Evolutionary conservation across 768 basidiomycete species (phyloP), one percentile per base, ranked within the genome.

Genomic region (Suillus tomentosus): DNA sequence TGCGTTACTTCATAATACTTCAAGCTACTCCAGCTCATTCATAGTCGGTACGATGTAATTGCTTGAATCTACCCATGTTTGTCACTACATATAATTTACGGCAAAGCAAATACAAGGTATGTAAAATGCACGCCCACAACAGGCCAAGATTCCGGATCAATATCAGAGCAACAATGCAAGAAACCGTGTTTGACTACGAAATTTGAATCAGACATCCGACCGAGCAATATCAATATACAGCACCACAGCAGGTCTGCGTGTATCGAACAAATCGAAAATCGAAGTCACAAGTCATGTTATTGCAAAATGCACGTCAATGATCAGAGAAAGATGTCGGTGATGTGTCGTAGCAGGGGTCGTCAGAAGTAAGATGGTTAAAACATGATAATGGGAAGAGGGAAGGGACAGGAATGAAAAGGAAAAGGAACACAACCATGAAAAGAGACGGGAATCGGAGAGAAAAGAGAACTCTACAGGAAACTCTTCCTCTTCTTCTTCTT

Each of bases 401-500:
- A 43, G 13, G 19, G n/a, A 47, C n/a, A 47, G 47, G 14, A 40
- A 65, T 17, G 50, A 31, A 56, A 39, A 64, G 19, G 31, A 55
- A 8, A 42, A 51, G 51, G 27, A 61, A 55, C 22, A 64, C 31
- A 59, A 68, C 31, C n/a, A 24, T 14, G 64, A 65, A 63, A 60
- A 36, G 24, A 53, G 34, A 37, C 5, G 22, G 27, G 22, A 58
- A 60, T 43, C 43, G 17, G n/a, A 50, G 43, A 51, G 24, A 37
- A 15, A 50, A n/a, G n/a, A 13, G 31, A 27, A 8, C 75, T 71
- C 76, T 84, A 87, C 64, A 76, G 77, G 43, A 76, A 77, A 70
- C 87, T 85, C 77, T 83, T 86, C 77, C 85, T 85, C 68, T 84
- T 83, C 73, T 86, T 87, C 76, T 87, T 82, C 77, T 82, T 66